These are phyloP conservation scores for Piromyces sp. DNA, from an alignment of 192 early-diverging fungal species.

Conservation along the genomic window DNA sequence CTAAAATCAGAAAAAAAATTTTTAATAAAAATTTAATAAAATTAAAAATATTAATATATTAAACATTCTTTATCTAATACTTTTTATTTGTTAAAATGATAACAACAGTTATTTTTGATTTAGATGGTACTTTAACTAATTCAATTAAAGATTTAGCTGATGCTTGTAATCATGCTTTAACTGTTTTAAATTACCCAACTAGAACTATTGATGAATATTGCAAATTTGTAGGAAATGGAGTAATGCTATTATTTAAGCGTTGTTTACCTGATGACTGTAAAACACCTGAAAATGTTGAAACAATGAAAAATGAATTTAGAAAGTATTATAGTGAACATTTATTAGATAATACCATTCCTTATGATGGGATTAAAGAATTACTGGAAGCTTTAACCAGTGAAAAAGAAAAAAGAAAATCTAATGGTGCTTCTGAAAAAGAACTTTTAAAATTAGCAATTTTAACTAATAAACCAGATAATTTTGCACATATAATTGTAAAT, in stretches of 20 bases:
- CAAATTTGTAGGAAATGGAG: neutral
- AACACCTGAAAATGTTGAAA: neutral
- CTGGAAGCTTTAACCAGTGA: neutral
- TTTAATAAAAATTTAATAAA: no score
- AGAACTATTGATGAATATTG: neutral
- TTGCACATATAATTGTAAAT: neutral
- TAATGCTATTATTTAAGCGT: neutral
- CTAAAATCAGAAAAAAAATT: no score
- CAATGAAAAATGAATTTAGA: neutral
- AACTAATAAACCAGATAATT: neutral
- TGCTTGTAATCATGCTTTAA: neutral
- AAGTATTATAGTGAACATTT: neutral
- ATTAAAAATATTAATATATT: no score
- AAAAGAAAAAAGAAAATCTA: neutral
- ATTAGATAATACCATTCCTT: neutral
- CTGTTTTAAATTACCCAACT: neutral
- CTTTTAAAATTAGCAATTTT: neutral
- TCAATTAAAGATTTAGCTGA: neutral
- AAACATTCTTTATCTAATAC: no score
- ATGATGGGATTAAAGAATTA: neutral
- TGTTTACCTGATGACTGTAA: neutral
- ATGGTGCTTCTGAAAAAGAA: neutral
- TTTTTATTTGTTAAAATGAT: neutral
- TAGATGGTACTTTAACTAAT: neutral
- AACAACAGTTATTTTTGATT: neutral